A percentile compares a stretch with the other conserved stretches of the same genome.
Evolutionary conservation across 2,329 filamentous ascomycete species (phyloP).

Genomic region (Fusarium irregulare): DNA sequence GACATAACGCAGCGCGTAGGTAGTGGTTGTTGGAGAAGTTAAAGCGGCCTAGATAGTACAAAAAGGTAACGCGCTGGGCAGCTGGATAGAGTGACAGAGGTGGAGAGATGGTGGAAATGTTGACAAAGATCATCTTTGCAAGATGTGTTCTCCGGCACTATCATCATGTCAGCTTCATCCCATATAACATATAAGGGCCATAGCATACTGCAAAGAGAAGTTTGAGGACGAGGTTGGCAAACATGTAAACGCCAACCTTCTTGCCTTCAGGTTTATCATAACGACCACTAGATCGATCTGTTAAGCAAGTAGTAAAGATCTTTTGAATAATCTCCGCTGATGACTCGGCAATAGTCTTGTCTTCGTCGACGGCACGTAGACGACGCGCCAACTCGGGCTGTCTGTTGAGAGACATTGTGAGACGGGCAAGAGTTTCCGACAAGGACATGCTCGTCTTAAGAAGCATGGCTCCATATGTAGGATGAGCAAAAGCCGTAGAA

Average conservation of each 20-base stretch:
- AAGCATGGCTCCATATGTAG: slow-evolving; percentile 82
- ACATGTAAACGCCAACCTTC: slow-evolving; percentile 87
- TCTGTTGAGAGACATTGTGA: slow-evolving; percentile 86
- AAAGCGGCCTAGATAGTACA: slow-evolving; percentile 94
- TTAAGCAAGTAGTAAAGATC: slow-evolving; percentile 90
- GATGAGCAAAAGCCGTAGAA: slow-evolving; percentile 82
- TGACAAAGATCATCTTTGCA: slow-evolving; percentile 88
- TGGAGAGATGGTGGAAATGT: slow-evolving; percentile 85
- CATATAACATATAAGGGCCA: not conserved
- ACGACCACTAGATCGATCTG: slow-evolving; percentile 77
- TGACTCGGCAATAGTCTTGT: slow-evolving; percentile 82
- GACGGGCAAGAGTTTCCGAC: slow-evolving; percentile 80
- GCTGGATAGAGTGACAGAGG: slow-evolving; percentile 85
- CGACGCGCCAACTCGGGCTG: slow-evolving; percentile 80
- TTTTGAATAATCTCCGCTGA: slow-evolving; percentile 91
- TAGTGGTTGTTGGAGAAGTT: slow-evolving; percentile 88
- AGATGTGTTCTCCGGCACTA: slow-evolving; percentile 84
- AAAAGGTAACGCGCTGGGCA: slow-evolving; percentile 87
- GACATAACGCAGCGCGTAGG: slow-evolving; percentile 76
- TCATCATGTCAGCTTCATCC: not conserved
- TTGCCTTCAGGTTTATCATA: slow-evolving; percentile 82
- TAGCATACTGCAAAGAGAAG: slow-evolving; percentile 79
- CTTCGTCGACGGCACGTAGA: slow-evolving; percentile 71
- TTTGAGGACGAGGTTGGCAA: slow-evolving; percentile 90
- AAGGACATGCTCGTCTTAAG: slow-evolving; percentile 86